Percentiles rank a stretch among this genome's conserved stretches.
phyloP scores from a whole-genome alignment of 1,284 basidiomycete genomes.

The Boletus smithii region DNA sequence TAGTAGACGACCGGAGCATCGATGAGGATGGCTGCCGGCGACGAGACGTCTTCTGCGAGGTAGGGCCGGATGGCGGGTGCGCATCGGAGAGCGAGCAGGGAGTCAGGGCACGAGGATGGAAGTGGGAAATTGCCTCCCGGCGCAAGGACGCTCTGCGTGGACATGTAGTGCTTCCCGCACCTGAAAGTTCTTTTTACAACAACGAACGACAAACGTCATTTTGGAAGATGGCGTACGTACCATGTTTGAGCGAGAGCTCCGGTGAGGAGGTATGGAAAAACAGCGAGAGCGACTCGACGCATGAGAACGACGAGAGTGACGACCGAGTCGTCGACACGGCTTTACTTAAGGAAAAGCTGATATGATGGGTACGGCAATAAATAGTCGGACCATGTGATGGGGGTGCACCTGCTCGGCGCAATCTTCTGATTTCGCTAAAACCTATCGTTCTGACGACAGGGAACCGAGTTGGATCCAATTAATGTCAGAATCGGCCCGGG shows the following conservation, averaged over 20 bases:
- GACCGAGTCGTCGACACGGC: background rate
- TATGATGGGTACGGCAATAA: slow-evolving; percentile 4
- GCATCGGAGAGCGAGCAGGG: slow-evolving; percentile 33
- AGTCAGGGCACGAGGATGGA: slow-evolving; percentile 14
- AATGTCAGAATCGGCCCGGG: too few relatives aligned
- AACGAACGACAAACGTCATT: background rate
- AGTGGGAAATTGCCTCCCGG: slow-evolving; percentile 32
- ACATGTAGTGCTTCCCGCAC: slow-evolving; percentile 33
- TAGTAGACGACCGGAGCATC: slow-evolving; percentile 28
- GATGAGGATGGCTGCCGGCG: slow-evolving; percentile 25
- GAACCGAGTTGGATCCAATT: too few relatives aligned
- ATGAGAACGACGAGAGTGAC: slow-evolving; percentile 10
- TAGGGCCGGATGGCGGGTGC: slow-evolving; percentile 34
- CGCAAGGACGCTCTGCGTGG: slow-evolving; percentile 7
- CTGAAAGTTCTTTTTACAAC: slow-evolving; percentile 8
- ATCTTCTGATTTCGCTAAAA: too few relatives aligned
- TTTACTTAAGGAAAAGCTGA: background rate
- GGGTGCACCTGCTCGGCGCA: too few relatives aligned
- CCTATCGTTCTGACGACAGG: too few relatives aligned
- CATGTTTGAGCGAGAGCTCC: slow-evolving; percentile 33
- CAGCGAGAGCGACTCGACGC: slow-evolving; percentile 13
- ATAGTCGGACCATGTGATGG: background rate
- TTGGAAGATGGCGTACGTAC: slow-evolving; percentile 12
- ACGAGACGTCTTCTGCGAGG: slow-evolving; percentile 28
- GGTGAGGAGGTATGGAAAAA: slow-evolving; percentile 19